Evolutionary conservation across 345 rosid species (phyloP).

Genomic region (Lumnitzera racemosa): DNA sequence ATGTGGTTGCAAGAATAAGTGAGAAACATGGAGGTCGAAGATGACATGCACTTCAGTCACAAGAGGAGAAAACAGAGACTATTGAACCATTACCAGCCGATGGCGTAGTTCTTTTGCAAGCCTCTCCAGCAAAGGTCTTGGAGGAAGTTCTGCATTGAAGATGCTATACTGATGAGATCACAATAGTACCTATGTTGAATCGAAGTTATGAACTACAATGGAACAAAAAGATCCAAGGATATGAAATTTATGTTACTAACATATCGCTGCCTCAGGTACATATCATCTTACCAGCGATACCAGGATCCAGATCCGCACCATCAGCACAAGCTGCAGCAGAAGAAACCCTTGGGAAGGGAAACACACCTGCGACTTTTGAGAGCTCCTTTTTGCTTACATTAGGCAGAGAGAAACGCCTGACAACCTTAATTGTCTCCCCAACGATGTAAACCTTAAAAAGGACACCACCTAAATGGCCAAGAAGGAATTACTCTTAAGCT

Average conservation of each 20-base stretch:
- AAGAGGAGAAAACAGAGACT: neutral
- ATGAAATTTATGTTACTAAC: neutral
- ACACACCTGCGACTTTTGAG: constrained; percentile 49
- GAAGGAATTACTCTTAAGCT: constrained; percentile 3
- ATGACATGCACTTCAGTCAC: neutral
- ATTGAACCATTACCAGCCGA: constrained; percentile 37
- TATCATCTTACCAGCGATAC: constrained; percentile 49
- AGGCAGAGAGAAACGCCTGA: constrained; percentile 73
- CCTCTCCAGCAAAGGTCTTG: constrained; percentile 64
- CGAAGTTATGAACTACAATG: neutral
- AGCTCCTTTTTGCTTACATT: constrained; percentile 50
- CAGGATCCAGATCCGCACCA: constrained; percentile 72
- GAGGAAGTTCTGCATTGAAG: constrained; percentile 73
- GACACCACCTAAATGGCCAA: constrained; percentile 53
- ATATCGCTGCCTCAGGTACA: neutral
- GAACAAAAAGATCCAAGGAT: neutral
- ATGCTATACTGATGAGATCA: neutral
- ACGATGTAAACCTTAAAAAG: constrained; percentile 75
- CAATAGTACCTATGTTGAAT: neutral
- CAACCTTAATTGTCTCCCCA: constrained; percentile 80
- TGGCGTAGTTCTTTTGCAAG: constrained; percentile 65
- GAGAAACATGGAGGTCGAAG: neutral
- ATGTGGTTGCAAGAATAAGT: neutral
- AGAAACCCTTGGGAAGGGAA: constrained; percentile 76
- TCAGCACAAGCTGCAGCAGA: constrained; percentile 85